Conservation (phyloP, 306 rosid genomes). For the Corylus heterophylla region DNA sequence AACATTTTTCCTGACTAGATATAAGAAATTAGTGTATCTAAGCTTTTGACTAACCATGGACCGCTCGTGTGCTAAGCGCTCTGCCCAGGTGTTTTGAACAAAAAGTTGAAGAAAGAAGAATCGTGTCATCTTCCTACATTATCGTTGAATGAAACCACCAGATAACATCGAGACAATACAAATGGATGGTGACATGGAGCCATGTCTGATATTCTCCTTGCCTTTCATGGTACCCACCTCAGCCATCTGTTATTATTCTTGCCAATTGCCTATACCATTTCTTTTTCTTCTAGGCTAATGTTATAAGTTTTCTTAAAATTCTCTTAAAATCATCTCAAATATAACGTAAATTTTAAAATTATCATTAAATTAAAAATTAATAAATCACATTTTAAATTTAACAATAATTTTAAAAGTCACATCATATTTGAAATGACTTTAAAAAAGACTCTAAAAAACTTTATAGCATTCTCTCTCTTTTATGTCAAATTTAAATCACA, state of each 20-base stretch:
- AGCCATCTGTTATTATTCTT: too few relatives aligned
- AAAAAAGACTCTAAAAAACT: too few relatives aligned
- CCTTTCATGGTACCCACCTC: background rate
- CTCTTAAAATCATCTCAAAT: too few relatives aligned
- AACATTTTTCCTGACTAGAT: background rate
- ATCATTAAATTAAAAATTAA: too few relatives aligned
- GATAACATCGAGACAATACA: background rate
- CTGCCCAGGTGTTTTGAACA: background rate
- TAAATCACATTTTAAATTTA: too few relatives aligned
- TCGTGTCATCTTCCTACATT: background rate
- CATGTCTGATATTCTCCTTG: slow-evolving; percentile 2
- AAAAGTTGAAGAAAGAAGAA: background rate
- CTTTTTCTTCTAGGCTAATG: too few relatives aligned
- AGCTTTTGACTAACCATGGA: background rate
- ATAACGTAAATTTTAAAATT: too few relatives aligned
- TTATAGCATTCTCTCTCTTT: background rate
- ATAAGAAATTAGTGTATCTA: background rate
- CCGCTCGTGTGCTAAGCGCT: background rate
- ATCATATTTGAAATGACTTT: too few relatives aligned
- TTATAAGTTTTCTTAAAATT: too few relatives aligned
- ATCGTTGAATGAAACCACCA: background rate
- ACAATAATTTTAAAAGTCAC: too few relatives aligned
- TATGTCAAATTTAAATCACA: background rate
- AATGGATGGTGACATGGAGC: slow-evolving; percentile 24
- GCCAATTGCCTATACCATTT: too few relatives aligned